These are phyloP conservation scores for Cichorium intybus DNA, from an alignment of 140 eudicot genomes.

Conservation along the genomic window DNA sequence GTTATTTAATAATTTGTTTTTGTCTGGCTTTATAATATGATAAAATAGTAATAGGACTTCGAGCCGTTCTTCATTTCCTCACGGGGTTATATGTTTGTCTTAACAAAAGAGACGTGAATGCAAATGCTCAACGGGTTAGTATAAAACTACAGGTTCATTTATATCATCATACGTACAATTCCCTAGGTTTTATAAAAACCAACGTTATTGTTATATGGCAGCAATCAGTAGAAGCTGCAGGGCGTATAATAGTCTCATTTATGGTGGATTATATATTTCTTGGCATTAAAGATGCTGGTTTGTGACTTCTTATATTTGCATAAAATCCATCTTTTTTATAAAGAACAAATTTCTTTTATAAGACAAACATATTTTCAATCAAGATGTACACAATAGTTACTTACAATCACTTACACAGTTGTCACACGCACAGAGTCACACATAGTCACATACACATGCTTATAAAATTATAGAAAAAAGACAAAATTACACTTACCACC, in stretches of 20 bases:
- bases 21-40: no score
- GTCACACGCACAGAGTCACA: no score
- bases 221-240: constrained; percentile 92
- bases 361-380: background rate
- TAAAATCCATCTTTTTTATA: no score
- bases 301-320: constrained; percentile 18
- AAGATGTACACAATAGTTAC: background rate
- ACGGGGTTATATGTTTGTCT: constrained; percentile 84
- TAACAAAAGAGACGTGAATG: constrained; percentile 80
- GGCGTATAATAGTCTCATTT: constrained; percentile 72
- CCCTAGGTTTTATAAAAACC: background rate
- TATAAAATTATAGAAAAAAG: background rate
- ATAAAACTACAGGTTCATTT: background rate
- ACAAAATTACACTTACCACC: constrained; percentile 55
- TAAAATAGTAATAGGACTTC: constrained; percentile 60
- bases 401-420: no score
- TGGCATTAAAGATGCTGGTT: constrained; percentile 90
- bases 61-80: constrained; percentile 95
- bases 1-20: no score
- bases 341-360: no score
- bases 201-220: constrained; percentile 30
- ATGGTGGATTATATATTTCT: constrained; percentile 89
- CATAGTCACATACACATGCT: no score
- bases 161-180: background rate
- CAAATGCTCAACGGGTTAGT: constrained; percentile 64